These are phyloP conservation scores for Bretschneidera sinensis DNA, from an alignment of 345 rosid species.

Conservation along the genomic window DNA sequence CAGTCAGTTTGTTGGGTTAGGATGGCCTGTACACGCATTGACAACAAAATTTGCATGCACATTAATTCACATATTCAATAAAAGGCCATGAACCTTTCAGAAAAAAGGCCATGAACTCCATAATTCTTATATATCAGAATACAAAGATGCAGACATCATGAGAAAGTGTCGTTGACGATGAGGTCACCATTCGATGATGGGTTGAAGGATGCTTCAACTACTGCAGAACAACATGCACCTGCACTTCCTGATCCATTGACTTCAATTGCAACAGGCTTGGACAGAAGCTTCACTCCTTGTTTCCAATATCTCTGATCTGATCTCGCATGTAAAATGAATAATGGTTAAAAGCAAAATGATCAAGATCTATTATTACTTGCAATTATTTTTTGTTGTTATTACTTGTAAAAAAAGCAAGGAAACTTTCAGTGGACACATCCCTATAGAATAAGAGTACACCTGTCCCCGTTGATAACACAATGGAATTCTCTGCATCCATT, in stretches of 20 bases:
- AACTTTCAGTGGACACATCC: background rate
- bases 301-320: constrained; percentile 73
- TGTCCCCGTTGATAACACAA: constrained; percentile 63
- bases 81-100: too few species aligned
- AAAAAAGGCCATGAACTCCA: too few species aligned
- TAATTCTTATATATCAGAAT: too few species aligned
- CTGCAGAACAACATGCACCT: constrained; percentile 26
- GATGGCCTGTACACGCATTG: too few species aligned
- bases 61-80: too few species aligned
- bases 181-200: constrained; percentile 61
- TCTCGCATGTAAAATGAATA: too few species aligned
- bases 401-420: too few species aligned
- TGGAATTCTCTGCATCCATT: constrained; percentile 55
- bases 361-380: too few species aligned
- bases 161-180: constrained; percentile 33
- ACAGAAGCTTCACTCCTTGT: constrained; percentile 90
- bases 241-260: constrained; percentile 8
- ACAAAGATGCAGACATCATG: constrained; percentile 16
- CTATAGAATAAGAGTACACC: constrained; percentile 31
- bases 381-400: too few species aligned
- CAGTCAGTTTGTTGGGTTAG: too few species aligned
- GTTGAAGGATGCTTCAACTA: constrained; percentile 60
- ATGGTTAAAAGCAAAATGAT: too few species aligned
- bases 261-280: constrained; percentile 49
- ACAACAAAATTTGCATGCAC: too few species aligned